Percentiles rank a stretch among this genome's conserved stretches.
phyloP scores from a whole-genome alignment of 108 stramenopile genomes.

The Fragilaria radians region DNA sequence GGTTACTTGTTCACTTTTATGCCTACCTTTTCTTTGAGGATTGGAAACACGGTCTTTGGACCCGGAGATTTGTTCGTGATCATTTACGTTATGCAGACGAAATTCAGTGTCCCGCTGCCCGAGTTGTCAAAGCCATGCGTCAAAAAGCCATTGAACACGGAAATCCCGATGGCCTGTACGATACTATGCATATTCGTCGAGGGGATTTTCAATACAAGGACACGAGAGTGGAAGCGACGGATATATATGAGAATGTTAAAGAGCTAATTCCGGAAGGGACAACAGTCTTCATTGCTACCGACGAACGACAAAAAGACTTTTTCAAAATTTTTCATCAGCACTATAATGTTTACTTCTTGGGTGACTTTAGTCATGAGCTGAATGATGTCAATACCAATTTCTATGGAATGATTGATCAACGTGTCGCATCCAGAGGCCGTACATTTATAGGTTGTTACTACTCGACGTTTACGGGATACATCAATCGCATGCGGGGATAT shows the following conservation, averaged over 20 bases:
- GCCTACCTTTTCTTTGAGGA: conserved; percentile 67
- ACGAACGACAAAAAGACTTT: conserved; percentile 72
- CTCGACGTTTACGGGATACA: conserved; percentile 92
- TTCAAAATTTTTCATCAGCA: conserved; percentile 69
- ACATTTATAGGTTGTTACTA: conserved; percentile 90
- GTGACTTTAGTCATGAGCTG: conserved; percentile 64
- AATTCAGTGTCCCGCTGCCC: conserved; percentile 82
- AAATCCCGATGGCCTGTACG: conserved; percentile 60
- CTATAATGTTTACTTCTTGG: conserved; percentile 62
- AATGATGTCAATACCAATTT: conserved; percentile 76
- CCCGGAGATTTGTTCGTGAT: conserved; percentile 82
- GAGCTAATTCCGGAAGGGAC: conserved; percentile 50
- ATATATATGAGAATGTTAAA: conserved; percentile 71
- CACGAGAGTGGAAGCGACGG: conserved; percentile 60
- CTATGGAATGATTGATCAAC: conserved; percentile 90
- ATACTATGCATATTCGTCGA: conserved; percentile 77
- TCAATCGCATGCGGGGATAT: conserved; percentile 78
- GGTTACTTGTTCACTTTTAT: conserved; percentile 75
- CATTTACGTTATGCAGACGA: conserved; percentile 71
- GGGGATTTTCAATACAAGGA: conserved; percentile 88
- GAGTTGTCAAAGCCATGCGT: conserved; percentile 65
- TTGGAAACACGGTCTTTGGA: conserved; percentile 51
- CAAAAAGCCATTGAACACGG: conserved; percentile 47
- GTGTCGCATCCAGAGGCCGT: conserved; percentile 81
- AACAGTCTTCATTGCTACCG: conserved; percentile 80